phyloP scores from a whole-genome alignment of 2,329 filamentous ascomycete genomes.

The Epichloe scottii region DNA sequence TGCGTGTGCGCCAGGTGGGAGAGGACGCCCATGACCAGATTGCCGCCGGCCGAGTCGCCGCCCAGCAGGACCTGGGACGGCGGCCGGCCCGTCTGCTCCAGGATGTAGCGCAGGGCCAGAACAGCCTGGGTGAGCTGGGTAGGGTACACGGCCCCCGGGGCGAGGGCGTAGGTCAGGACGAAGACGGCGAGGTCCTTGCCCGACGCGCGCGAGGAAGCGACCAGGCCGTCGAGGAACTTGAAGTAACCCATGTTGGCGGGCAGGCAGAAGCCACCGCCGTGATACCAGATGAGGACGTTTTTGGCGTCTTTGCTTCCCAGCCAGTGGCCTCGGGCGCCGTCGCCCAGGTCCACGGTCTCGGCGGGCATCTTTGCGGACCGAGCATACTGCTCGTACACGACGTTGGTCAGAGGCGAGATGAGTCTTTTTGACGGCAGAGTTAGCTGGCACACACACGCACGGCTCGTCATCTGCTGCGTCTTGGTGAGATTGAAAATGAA shows the following conservation, averaged over 20 bases:
- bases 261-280: slow-evolving; percentile 13
- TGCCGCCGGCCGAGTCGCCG: slow-evolving; percentile 14
- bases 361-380: slow-evolving; percentile 5
- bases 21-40: slow-evolving; percentile 11
- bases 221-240: slow-evolving; percentile 8
- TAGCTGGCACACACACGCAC: not conserved
- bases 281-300: slow-evolving; percentile 13
- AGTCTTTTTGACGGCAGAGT: slow-evolving; percentile 2
- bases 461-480: not conserved
- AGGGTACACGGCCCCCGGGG: slow-evolving; percentile 11
- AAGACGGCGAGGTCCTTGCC: slow-evolving; percentile 11
- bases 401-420: slow-evolving; percentile 9
- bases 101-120: slow-evolving; percentile 9
- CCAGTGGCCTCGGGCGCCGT: slow-evolving; percentile 12
- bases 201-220: slow-evolving; percentile 5
- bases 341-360: slow-evolving; percentile 9
- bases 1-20: slow-evolving; percentile 12
- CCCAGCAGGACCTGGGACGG: slow-evolving; percentile 10
- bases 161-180: slow-evolving; percentile 10
- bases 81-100: slow-evolving; percentile 5
- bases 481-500: not conserved
- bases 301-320: slow-evolving; percentile 10
- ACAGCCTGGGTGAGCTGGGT: slow-evolving; percentile 12
- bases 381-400: slow-evolving; percentile 10
- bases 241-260: slow-evolving; percentile 12